These are phyloP conservation scores for Penicillium salamii DNA, from an alignment of 495 filamentous ascomycete genomes.

Conservation along the genomic window DNA sequence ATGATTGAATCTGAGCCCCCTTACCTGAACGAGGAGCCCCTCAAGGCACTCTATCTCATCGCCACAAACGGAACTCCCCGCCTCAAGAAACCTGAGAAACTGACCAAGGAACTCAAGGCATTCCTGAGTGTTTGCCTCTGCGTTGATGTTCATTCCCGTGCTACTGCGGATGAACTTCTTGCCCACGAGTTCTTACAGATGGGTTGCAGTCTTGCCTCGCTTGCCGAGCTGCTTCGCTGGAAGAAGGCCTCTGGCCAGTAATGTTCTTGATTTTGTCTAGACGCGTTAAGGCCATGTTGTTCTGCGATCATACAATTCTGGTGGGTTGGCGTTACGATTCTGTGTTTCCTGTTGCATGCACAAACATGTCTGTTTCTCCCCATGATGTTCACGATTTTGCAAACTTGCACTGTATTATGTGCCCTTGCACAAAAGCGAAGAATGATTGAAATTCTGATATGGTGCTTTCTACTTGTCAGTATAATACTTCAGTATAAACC, in stretches of 20 bases:
- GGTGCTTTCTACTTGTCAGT: background rate
- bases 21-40: conserved; percentile 95
- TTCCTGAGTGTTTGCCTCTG: conserved; percentile 95
- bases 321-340: conserved; percentile 35
- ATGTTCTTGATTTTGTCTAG: conserved; percentile 2
- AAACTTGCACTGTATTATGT: conserved; percentile 13
- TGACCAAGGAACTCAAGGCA: conserved; percentile 92
- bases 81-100: conserved; percentile 94
- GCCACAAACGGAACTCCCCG: conserved; percentile 96
- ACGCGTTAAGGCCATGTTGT: conserved; percentile 5
- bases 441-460: conserved; percentile 5
- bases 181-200: conserved; percentile 71
- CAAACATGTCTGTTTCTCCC: conserved; percentile 14
- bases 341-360: conserved; percentile 12
- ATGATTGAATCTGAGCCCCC: conserved; percentile 99
- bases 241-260: conserved; percentile 48
- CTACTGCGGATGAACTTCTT: conserved; percentile 83
- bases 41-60: conserved; percentile 94
- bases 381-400: conserved; percentile 19
- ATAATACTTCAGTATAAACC: too few species aligned
- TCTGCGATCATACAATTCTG: conserved; percentile 18
- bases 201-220: conserved; percentile 69
- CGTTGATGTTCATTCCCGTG: conserved; percentile 92
- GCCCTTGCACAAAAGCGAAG: conserved; percentile 13
- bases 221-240: conserved; percentile 81